phyloP scores from a whole-genome alignment of 1,284 basidiomycete genomes.

The Boletus albobrunnescens region DNA sequence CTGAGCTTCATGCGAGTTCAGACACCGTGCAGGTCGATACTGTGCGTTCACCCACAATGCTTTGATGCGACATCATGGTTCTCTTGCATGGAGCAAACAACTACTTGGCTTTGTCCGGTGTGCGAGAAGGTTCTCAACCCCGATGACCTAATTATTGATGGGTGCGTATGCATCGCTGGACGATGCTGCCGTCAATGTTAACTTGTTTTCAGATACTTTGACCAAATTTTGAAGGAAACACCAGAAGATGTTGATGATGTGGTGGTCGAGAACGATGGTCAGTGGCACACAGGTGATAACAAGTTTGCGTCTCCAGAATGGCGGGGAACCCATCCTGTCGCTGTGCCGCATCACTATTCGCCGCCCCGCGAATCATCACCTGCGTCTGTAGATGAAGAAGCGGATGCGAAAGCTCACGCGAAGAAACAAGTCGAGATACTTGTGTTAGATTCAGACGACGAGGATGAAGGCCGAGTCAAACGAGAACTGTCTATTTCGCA shows the following conservation, averaged over 20 bases:
- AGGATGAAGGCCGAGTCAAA: slow-evolving; percentile 71
- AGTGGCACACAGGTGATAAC: slow-evolving; percentile 92
- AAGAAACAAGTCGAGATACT: slow-evolving; percentile 58
- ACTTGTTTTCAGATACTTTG: slow-evolving; percentile 61
- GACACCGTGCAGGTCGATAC: slow-evolving; percentile 80
- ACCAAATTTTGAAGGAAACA: slow-evolving; percentile 73
- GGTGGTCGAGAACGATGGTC: slow-evolving; percentile 87
- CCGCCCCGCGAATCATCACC: slow-evolving; percentile 36
- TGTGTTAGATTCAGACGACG: slow-evolving; percentile 70
- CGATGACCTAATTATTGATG: slow-evolving; percentile 88
- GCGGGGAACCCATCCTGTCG: slow-evolving; percentile 51
- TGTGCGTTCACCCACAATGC: slow-evolving; percentile 90
- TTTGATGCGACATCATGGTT: slow-evolving; percentile 96
- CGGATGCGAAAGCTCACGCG: slow-evolving; percentile 41
- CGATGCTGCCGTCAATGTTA: neutral
- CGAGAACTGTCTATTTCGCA: slow-evolving; percentile 64
- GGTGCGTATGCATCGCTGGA: slow-evolving; percentile 48
- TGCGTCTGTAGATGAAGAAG: slow-evolving; percentile 36
- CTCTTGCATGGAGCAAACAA: slow-evolving; percentile 93
- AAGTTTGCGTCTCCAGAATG: slow-evolving; percentile 74
- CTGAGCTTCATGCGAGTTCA: slow-evolving; percentile 85
- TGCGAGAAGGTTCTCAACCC: slow-evolving; percentile 79
- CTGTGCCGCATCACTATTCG: slow-evolving; percentile 25
- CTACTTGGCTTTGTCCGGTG: slow-evolving; percentile 95
- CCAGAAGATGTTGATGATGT: slow-evolving; percentile 87